Conservation (phyloP, 768 basidiomycete species). For the Boletus reticuloceps region DNA sequence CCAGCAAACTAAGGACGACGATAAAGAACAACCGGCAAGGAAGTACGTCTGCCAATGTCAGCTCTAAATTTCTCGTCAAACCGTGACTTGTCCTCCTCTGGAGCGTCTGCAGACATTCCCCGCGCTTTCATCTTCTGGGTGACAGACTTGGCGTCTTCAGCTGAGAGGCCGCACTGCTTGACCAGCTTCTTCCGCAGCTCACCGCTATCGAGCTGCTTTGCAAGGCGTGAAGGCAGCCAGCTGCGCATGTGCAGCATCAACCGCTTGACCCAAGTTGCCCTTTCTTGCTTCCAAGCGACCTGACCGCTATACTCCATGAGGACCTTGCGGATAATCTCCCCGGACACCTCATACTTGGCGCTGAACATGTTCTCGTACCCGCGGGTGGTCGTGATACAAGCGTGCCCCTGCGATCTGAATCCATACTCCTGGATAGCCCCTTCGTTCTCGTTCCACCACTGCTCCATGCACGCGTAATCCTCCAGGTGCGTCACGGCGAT, state of each 20-base stretch:
- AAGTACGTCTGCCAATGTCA: conserved; percentile 6
- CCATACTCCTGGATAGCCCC: conserved; percentile 28
- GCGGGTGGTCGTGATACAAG: conserved; percentile 38
- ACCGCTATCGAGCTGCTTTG: conserved; percentile 5
- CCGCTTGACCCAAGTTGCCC: conserved; percentile 23
- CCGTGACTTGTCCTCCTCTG: conserved; percentile 15
- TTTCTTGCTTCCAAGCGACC: conserved; percentile 25
- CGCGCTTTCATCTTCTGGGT: conserved; percentile 17
- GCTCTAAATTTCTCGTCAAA: conserved; percentile 24
- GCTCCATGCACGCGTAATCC: conserved; percentile 29
- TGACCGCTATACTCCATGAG: conserved; percentile 16
- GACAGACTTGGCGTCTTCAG: conserved; percentile 17
- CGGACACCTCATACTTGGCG: conserved; percentile 36
- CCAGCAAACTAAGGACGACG: neutral
- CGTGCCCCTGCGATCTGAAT: conserved; percentile 37
- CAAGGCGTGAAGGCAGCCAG: conserved; percentile 19
- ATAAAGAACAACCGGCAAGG: conserved; percentile 13
- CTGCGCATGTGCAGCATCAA: conserved; percentile 24
- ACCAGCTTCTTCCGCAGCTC: conserved; percentile 20
- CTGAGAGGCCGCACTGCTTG: conserved; percentile 22
- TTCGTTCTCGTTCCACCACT: conserved; percentile 42
- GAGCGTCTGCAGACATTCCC: neutral
- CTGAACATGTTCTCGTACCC: conserved; percentile 16
- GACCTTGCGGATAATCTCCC: conserved; percentile 16
- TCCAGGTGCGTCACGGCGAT: conserved; percentile 37